A percentile compares a stretch with the other conserved stretches of the same genome.
phyloP scores from a whole-genome alignment of 768 basidiomycete species.

The Zangia roseola region DNA sequence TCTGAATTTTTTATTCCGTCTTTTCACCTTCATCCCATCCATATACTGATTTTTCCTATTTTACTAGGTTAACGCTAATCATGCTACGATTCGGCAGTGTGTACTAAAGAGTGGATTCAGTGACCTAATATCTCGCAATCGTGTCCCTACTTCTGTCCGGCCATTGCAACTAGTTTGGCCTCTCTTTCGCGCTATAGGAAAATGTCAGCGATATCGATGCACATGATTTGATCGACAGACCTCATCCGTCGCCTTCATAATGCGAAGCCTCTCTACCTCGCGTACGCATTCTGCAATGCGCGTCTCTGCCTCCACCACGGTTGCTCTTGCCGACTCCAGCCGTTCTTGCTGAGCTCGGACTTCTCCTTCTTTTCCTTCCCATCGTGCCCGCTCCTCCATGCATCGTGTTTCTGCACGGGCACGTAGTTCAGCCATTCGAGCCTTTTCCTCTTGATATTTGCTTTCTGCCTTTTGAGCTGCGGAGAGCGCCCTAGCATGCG shows the following conservation, averaged over 20 bases:
- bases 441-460: conserved; percentile 58
- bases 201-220: conserved; percentile 2
- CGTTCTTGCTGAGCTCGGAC: conserved; percentile 46
- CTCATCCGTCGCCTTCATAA: conserved; percentile 69
- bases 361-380: conserved; percentile 50
- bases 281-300: conserved; percentile 68
- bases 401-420: conserved; percentile 43
- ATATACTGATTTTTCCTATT: conserved; percentile 12
- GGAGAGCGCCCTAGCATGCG: conserved; percentile 52
- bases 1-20: conserved; percentile 20
- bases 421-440: conserved; percentile 50
- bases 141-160: conserved; percentile 8
- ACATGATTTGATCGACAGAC: conserved; percentile 19
- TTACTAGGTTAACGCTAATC: not conserved
- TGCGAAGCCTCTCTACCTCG: conserved; percentile 67
- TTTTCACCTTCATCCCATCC: not conserved
- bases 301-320: conserved; percentile 57
- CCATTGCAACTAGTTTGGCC: conserved; percentile 44
- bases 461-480: conserved; percentile 64
- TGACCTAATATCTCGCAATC: not conserved
- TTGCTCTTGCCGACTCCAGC: conserved; percentile 50
- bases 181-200: conserved; percentile 50
- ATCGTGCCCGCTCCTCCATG: conserved; percentile 59
- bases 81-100: not conserved
- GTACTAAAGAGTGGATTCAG: not conserved